phyloP scores from a whole-genome alignment of 164 flowering plant species.

The Houttuynia cordata region DNA sequence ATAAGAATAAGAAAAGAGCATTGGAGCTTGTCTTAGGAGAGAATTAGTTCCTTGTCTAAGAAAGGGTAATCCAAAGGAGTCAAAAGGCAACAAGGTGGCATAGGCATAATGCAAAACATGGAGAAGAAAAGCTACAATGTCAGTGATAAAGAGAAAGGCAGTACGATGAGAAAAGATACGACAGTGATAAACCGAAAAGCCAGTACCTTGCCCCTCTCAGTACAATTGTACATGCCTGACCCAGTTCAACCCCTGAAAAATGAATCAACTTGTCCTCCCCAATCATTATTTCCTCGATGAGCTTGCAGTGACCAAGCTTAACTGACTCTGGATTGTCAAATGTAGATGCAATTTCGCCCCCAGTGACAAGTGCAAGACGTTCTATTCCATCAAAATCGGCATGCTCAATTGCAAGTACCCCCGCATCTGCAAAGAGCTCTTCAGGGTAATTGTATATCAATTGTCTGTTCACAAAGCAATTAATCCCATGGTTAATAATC shows the following conservation, averaged over 20 bases:
- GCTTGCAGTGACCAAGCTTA: slow-evolving; percentile 94
- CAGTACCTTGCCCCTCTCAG: slow-evolving; percentile 93
- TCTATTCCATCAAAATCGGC: slow-evolving; percentile 99
- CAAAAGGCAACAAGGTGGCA: too few relatives aligned
- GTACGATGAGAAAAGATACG: too few relatives aligned
- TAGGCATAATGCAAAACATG: too few relatives aligned
- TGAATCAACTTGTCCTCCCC: slow-evolving; percentile 95
- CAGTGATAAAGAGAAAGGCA: too few relatives aligned
- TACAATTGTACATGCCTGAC: slow-evolving; percentile 97
- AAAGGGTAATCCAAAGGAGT: too few relatives aligned
- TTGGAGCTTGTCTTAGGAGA: too few relatives aligned
- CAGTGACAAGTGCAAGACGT: slow-evolving; percentile 88
- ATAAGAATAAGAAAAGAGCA: too few relatives aligned
- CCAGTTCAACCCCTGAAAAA: slow-evolving; percentile 95
- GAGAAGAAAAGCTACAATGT: too few relatives aligned
- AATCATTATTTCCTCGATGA: slow-evolving; percentile 97
- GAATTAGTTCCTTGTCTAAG: too few relatives aligned
- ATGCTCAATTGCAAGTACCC: slow-evolving; percentile 96
- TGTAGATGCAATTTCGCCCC: slow-evolving; percentile 98
- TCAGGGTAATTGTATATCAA: slow-evolving; percentile 96
- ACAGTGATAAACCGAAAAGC: not conserved
- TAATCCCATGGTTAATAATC: slow-evolving; percentile 86
- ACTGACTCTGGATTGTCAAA: slow-evolving; percentile 99
- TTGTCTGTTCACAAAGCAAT: slow-evolving; percentile 93
- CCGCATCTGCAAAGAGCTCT: slow-evolving; percentile 97